Evolutionary conservation across 768 basidiomycete species (phyloP), one percentile per base, ranked within the genome.

Genomic region (Pisolithus microcarpus): DNA sequence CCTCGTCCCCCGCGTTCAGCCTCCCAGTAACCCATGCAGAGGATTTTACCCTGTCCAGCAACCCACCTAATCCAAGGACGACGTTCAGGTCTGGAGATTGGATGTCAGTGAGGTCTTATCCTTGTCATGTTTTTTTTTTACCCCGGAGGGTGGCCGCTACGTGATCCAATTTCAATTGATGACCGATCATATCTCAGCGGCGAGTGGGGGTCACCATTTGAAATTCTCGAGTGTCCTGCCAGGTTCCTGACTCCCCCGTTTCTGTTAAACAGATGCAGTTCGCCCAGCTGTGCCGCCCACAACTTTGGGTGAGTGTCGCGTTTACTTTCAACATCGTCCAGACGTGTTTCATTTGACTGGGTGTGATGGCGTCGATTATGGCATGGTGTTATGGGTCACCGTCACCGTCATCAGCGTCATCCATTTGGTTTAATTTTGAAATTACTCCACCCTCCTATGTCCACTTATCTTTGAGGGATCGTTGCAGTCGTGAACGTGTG

Each of bases 301-400:
- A 91, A 91, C 70, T 91, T 90, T 74, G 84, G 84, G 87, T 88
- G 65, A 74, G 84, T 79, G 11, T 23, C 51, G 21, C 21, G 21
- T 23, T 23, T 23, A 23, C 21, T 23, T 23, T 23, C 21, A 23
- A 23, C 21, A 4, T 4, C n/a, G n/a, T n/a, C n/a, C n/a, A n/a
- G n/a, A n/a, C 21, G 4, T 23, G 21, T 23, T 23, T 23, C 4
- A 23, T 23, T 23, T 36, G 30, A 50, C 19, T 28, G 18, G 18
- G 5, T 23, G 26, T 18, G n/a, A 15, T 13, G 28, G 3, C 23
- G 10, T n/a, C 23, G 19, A n/a, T 24, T 28, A 16, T 24, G 48
- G 10, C 28, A 19, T 43, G 16, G 13, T 21, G 38, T 24, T 42
- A 38, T 34, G 18, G 42, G 38, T 31, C 34, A 11, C 13, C 13